These are phyloP conservation scores for Oryza punctata DNA, from an alignment of 176 grass and related monocot species.

Conservation along the genomic window DNA sequence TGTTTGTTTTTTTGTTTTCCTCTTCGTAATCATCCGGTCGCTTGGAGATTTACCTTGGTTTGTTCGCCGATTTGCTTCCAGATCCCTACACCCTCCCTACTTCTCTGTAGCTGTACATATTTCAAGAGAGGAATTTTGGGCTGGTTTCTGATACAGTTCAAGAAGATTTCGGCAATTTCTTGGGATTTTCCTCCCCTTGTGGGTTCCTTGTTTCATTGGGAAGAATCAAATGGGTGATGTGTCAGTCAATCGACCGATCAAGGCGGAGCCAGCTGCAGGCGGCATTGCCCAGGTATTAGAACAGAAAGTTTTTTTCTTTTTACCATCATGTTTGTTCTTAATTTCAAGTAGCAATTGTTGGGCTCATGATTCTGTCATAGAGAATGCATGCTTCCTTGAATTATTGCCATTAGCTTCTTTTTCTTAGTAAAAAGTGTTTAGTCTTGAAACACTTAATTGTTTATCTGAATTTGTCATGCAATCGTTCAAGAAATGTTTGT, in stretches of 20 bases:
- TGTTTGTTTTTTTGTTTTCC: not conserved
- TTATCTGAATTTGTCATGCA: constrained; percentile 22
- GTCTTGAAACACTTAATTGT: not conserved
- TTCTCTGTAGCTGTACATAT: not conserved
- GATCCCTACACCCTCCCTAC: not conserved
- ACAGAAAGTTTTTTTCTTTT: not conserved
- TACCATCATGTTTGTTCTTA: not conserved
- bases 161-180: not conserved
- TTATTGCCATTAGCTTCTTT: not conserved
- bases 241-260: constrained; percentile 36
- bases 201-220: not conserved
- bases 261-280: constrained; percentile 26
- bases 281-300: constrained; percentile 36
- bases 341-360: not conserved
- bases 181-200: not conserved
- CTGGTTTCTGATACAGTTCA: not conserved
- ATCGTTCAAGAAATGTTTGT: not conserved
- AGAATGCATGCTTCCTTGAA: not conserved
- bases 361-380: not conserved
- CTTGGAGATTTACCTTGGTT: not conserved
- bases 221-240: constrained; percentile 42
- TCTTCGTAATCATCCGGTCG: not conserved
- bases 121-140: not conserved
- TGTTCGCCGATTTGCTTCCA: not conserved
- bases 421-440: not conserved